Conservation (phyloP, 495 filamentous ascomycete genomes). For the Aspergillus taichungensis region DNA sequence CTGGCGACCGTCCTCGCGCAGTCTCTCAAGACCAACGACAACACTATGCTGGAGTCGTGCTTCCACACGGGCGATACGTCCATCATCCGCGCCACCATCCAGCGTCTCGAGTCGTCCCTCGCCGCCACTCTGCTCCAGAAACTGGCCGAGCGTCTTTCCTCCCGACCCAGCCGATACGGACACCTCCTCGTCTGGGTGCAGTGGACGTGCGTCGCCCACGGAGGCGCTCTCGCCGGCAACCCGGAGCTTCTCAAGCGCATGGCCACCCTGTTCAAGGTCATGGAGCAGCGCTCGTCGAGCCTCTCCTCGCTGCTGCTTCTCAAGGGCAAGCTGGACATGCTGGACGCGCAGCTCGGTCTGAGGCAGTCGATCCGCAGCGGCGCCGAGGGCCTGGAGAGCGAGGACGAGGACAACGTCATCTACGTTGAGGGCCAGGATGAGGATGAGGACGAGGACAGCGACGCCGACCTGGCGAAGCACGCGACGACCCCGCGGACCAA, state of each 20-base stretch:
- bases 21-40: conserved; percentile 85
- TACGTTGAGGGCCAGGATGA: conserved; percentile 74
- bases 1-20: conserved; percentile 85
- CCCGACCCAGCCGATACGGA: conserved; percentile 78
- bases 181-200: conserved; percentile 94
- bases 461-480: conserved; percentile 22
- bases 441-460: conserved; percentile 40
- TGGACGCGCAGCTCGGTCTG: conserved; percentile 76
- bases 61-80: conserved; percentile 65
- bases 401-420: conserved; percentile 68
- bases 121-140: conserved; percentile 69
- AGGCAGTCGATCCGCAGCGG: conserved; percentile 50
- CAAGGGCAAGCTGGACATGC: conserved; percentile 87
- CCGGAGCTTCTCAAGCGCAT: conserved; percentile 70
- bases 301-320: conserved; percentile 77
- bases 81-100: conserved; percentile 78
- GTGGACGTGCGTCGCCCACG: conserved; percentile 91
- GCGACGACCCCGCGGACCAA: conserved; percentile 27
- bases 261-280: conserved; percentile 66
- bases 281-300: conserved; percentile 74
- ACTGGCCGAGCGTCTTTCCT: conserved; percentile 78
- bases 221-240: conserved; percentile 79
- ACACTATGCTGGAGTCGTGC: conserved; percentile 80
- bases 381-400: conserved; percentile 46
- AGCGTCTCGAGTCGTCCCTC: conserved; percentile 76